Percentiles rank a stretch among this genome's conserved stretches.
phyloP scores from a whole-genome alignment of 139 green algal genomes.

The Pedinophyceae sp. region DNA sequence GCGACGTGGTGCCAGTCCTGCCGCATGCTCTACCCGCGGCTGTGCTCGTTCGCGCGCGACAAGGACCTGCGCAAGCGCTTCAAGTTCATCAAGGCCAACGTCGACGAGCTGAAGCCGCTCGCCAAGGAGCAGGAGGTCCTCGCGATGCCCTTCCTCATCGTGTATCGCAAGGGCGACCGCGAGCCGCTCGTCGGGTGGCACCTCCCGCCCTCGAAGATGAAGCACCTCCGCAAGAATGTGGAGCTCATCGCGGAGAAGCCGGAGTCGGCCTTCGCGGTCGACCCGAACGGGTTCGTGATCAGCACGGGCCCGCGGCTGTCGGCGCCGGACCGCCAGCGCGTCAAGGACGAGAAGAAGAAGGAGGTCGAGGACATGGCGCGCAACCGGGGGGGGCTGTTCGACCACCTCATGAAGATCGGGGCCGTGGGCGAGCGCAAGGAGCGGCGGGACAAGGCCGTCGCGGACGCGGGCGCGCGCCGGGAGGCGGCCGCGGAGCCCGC shows the following conservation, averaged over 20 bases:
- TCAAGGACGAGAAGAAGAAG: not conserved
- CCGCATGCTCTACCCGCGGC: conserved; percentile 22
- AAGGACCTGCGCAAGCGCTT: conserved; percentile 14
- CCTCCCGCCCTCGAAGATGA: conserved; percentile 2
- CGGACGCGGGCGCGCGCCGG: not conserved
- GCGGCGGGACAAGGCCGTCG: not conserved
- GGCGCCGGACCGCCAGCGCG: no score
- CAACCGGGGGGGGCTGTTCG: not conserved
- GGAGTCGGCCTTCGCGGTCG: conserved; percentile 9
- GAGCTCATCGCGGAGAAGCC: conserved; percentile 18
- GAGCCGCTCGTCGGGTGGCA: conserved; percentile 6
- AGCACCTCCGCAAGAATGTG: conserved; percentile 4
- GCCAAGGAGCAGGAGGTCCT: conserved; percentile 20
- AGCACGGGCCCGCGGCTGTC: no score
- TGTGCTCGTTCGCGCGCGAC: conserved; percentile 17
- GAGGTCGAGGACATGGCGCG: no score
- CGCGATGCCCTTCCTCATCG: conserved; percentile 13
- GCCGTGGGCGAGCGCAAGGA: not conserved
- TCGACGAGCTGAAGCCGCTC: conserved; percentile 26
- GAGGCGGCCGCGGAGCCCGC: not conserved
- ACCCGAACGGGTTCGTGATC: conserved; percentile 14
- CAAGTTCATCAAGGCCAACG: conserved; percentile 29
- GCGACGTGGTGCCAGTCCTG: conserved; percentile 26
- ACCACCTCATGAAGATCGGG: conserved; percentile 2
- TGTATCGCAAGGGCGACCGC: conserved; percentile 9